Conservation (phyloP, 2,329 filamentous ascomycete genomes). For the Cladophialophora psammophila region DNA sequence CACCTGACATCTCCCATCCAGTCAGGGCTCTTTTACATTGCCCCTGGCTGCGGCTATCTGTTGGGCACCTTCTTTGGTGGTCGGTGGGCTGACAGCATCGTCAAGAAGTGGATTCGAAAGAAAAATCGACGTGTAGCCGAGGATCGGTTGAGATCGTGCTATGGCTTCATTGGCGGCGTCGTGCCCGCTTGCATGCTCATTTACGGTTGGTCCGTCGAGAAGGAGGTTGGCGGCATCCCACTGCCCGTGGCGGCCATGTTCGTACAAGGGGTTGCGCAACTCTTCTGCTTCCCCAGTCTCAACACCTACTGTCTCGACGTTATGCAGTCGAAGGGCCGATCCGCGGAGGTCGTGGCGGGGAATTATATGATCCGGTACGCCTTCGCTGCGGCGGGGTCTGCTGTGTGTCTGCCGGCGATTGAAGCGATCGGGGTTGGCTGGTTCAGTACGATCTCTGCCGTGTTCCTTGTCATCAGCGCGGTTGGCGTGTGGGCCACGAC, state of each 20-base stretch:
- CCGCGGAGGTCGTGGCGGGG: constrained; percentile 77
- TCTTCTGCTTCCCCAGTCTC: constrained; percentile 77
- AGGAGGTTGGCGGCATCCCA: constrained; percentile 61
- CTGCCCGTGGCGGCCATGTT: constrained; percentile 76
- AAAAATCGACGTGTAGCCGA: constrained; percentile 69
- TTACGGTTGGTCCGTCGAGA: constrained; percentile 71
- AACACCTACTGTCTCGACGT: constrained; percentile 86
- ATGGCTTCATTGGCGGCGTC: constrained; percentile 64
- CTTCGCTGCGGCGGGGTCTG: constrained; percentile 74
- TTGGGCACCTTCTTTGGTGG: constrained; percentile 75
- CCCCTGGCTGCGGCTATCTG: constrained; percentile 74
- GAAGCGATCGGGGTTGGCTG: constrained; percentile 78
- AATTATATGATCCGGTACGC: constrained; percentile 82
- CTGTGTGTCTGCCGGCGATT: constrained; percentile 76
- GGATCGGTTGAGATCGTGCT: constrained; percentile 68
- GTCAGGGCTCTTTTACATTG: constrained; percentile 75
- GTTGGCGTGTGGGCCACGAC: constrained; percentile 58
- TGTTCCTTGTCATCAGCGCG: constrained; percentile 61
- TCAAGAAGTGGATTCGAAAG: constrained; percentile 69
- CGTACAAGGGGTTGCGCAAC: constrained; percentile 73
- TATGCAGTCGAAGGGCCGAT: constrained; percentile 67
- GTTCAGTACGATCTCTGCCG: constrained; percentile 75
- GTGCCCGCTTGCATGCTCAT: constrained; percentile 71
- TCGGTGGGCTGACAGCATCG: constrained; percentile 71
- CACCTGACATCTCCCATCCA: constrained; percentile 70